Base-by-base conservation (phyloP, 2,329 filamentous ascomycete genomes). In the Xenoacremonium recifei region DNA sequence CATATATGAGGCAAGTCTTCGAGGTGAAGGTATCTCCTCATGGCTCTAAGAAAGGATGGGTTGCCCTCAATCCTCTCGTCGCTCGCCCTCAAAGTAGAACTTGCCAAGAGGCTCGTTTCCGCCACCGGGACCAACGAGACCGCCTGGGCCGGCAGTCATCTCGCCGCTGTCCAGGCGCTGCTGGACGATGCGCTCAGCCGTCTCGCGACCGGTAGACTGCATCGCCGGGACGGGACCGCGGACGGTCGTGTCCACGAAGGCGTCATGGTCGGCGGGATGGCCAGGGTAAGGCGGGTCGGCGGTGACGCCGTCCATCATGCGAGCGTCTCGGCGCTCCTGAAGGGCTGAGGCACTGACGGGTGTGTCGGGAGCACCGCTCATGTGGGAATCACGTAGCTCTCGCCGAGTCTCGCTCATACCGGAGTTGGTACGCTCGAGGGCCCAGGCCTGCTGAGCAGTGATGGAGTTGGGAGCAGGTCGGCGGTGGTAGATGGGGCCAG, bases 401-500 rank as follows among this genome's bases (percentile, higher is more conserved):
- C 61, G 64, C 33, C 55, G 58, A 12, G 65, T 65, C 31, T 79
- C 75, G 51, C 75, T 78, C 21, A 79, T 60, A 1, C 75, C 74
- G 0, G 76, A 79, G 42, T 67, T 70, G 43, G 69, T 75, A 17
- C 77, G 65, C 59, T 80, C 76, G 6, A 78, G 59, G 10, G 59
- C 62, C 70, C 69, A 76, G 29, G 54, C 47, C 48, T 66, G 55
- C 49, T 59, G 57, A 42, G 66, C 37, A 61, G 54, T 68, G 64
- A 44, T 60, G 45, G 54, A 66, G 49, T 60, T 68, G 51, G 70
- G 72, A 49, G 66, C 65, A 37, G 71, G 64, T 35, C 76, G 62
- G 46, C 77, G 68, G 62, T 79, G 71, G 67, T 87, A 77, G 60
- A 87, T 86, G 29, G 88, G 88, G 0, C 89, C 89, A 45, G 84